Evolutionary conservation across 176 grass and related monocot genomes (phyloP).

Genomic region (Ensete glaucum): DNA sequence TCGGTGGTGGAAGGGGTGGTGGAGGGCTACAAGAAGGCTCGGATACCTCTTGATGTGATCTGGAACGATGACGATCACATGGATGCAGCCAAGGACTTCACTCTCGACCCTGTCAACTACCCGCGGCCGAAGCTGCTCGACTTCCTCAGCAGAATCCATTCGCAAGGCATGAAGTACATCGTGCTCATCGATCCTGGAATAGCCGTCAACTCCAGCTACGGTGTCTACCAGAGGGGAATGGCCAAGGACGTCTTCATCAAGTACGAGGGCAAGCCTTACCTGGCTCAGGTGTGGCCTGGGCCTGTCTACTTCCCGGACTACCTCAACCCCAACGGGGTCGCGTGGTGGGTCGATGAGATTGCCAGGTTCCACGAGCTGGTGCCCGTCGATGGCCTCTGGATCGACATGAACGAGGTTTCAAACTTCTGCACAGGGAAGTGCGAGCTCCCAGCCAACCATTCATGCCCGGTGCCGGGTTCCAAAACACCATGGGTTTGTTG

Average conservation of each 20-base stretch:
- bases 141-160: constrained; percentile 66
- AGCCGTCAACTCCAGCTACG: constrained; percentile 61
- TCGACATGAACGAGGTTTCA: constrained; percentile 94
- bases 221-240: constrained; percentile 73
- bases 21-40: constrained; percentile 64
- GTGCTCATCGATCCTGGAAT: constrained; percentile 97
- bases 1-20: constrained; percentile 83
- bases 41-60: constrained; percentile 82
- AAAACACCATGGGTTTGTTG: constrained; percentile 79
- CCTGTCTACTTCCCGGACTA: constrained; percentile 93
- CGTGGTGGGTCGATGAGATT: constrained; percentile 90
- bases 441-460: constrained; percentile 40
- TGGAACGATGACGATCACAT: constrained; percentile 98
- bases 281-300: constrained; percentile 92
- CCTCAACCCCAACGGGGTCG: constrained; percentile 47
- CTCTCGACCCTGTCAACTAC: constrained; percentile 58
- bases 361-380: constrained; percentile 70
- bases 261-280: constrained; percentile 55
- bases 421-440: constrained; percentile 94
- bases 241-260: constrained; percentile 78
- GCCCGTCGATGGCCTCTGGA: constrained; percentile 78
- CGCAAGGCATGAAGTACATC: constrained; percentile 72
- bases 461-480: constrained; percentile 34
- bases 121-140: constrained; percentile 58
- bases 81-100: constrained; percentile 95